phyloP scores from a whole-genome alignment of 2,329 filamentous ascomycete species.

The Penicillium hesseltinei region DNA sequence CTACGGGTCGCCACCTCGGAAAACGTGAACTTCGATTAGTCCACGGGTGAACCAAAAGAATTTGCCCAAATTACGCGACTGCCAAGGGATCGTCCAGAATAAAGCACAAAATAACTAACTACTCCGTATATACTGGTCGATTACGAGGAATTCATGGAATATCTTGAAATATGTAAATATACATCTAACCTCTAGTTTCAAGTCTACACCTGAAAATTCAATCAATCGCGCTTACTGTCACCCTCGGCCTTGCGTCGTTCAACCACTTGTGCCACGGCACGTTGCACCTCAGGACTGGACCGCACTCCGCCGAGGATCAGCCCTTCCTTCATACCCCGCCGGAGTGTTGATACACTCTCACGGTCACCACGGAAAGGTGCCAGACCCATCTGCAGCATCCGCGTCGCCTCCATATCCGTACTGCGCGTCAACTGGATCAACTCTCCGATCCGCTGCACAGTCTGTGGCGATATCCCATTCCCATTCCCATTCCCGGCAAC shows the following conservation, averaged over 20 bases:
- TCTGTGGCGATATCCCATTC: constrained; percentile 45
- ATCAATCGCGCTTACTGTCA: constrained; percentile 22
- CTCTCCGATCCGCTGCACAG: constrained; percentile 63
- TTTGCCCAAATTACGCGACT: constrained; percentile 3
- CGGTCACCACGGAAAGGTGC: constrained; percentile 76
- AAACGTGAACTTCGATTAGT: constrained; percentile 2
- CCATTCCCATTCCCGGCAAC: constrained; percentile 25
- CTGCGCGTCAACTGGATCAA: constrained; percentile 60
- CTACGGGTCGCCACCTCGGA: neutral
- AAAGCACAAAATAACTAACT: neutral
- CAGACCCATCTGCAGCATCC: constrained; percentile 74
- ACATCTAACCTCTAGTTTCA: neutral
- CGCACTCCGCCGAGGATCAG: constrained; percentile 82
- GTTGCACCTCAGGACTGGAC: constrained; percentile 75
- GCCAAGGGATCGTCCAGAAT: constrained; percentile 4
- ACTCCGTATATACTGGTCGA: neutral
- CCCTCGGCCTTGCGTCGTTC: constrained; percentile 53
- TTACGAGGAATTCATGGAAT: neutral
- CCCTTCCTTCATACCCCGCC: constrained; percentile 76
- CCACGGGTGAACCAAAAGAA: constrained; percentile 1
- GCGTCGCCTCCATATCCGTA: constrained; percentile 66
- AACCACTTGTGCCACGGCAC: constrained; percentile 69
- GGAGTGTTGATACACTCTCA: constrained; percentile 61
- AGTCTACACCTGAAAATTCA: neutral
- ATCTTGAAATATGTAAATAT: neutral